phyloP scores from a whole-genome alignment of 768 basidiomycete species.

The Tricholoma sp. region DNA sequence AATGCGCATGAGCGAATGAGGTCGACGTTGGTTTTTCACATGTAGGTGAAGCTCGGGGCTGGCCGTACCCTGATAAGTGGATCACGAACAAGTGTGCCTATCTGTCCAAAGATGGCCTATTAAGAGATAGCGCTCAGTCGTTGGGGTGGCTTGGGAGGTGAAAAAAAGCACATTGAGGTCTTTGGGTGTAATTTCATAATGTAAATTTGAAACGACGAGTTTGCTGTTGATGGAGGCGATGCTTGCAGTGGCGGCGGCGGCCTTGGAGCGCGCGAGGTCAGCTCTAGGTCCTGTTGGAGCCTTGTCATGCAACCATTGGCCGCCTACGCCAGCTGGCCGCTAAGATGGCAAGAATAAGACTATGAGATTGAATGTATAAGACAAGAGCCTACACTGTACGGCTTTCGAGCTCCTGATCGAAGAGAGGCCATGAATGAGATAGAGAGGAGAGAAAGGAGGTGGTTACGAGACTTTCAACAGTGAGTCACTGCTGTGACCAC shows the following conservation, averaged over 20 bases:
- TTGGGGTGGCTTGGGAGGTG: not conserved
- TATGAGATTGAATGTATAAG: not conserved
- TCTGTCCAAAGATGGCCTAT: constrained; percentile 86
- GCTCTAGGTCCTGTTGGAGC: constrained; percentile 43
- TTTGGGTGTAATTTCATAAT: constrained; percentile 87
- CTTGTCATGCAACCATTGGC: constrained; percentile 75
- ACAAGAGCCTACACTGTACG: constrained; percentile 33
- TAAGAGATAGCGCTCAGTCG: constrained; percentile 3
- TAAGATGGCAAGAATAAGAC: constrained; percentile 17
- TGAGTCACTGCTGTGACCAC: not conserved
- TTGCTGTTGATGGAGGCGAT: constrained; percentile 40
- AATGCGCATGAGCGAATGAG: constrained; percentile 33
- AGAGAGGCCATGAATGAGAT: constrained; percentile 15
- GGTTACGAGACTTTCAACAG: constrained; percentile 5
- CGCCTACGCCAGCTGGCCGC: constrained; percentile 57
- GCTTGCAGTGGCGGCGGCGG: constrained; percentile 21
- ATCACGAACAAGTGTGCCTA: constrained; percentile 89
- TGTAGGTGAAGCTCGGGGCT: constrained; percentile 60
- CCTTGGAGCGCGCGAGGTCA: constrained; percentile 22
- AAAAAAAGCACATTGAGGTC: constrained; percentile 70
- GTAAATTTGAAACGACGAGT: constrained; percentile 80
- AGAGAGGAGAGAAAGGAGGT: constrained; percentile 5
- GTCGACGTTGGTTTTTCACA: constrained; percentile 45
- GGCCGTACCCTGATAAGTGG: constrained; percentile 93
- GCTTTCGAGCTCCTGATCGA: constrained; percentile 30